Evolutionary conservation across 2,329 filamentous ascomycete genomes (phyloP).

Genomic region (Alternaria incomplexa): DNA sequence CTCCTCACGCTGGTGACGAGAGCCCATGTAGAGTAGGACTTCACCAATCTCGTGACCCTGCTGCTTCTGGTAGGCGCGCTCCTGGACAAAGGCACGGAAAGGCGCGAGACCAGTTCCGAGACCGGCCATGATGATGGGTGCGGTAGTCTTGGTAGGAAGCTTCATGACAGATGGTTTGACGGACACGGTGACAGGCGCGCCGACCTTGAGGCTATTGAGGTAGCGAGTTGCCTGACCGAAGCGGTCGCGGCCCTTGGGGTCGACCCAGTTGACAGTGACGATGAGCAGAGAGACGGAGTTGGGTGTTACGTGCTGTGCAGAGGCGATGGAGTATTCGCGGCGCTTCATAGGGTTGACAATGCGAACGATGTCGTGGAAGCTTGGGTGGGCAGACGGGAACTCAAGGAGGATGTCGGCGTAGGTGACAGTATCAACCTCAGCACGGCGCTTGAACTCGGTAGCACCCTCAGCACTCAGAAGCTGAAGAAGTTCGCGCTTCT

Average conservation of each 20-base stretch:
- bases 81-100: slow-evolving; percentile 99
- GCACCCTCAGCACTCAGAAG: slow-evolving; percentile 77
- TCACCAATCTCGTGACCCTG: slow-evolving; percentile 93
- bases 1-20: slow-evolving; percentile 95
- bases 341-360: slow-evolving; percentile 94
- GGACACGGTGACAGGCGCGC: slow-evolving; percentile 82
- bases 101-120: slow-evolving; percentile 97
- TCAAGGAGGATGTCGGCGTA: slow-evolving; percentile 90
- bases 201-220: slow-evolving; percentile 76
- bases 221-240: slow-evolving; percentile 94
- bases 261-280: slow-evolving; percentile 95
- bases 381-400: slow-evolving; percentile 86
- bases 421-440: slow-evolving; percentile 88
- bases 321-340: slow-evolving; percentile 98
- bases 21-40: slow-evolving; percentile 95
- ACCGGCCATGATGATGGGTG: slow-evolving; percentile 97
- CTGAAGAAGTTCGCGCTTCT: slow-evolving; percentile 79
- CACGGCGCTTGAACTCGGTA: slow-evolving; percentile 87
- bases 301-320: slow-evolving; percentile 91
- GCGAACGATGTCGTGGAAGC: slow-evolving; percentile 84
- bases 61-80: slow-evolving; percentile 97
- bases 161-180: slow-evolving; percentile 99
- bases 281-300: slow-evolving; percentile 93
- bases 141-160: slow-evolving; percentile 83
- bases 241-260: slow-evolving; percentile 83